These are phyloP conservation scores for Beauveria sp. DNA, from an alignment of 2,329 filamentous ascomycete species.

Conservation along the genomic window DNA sequence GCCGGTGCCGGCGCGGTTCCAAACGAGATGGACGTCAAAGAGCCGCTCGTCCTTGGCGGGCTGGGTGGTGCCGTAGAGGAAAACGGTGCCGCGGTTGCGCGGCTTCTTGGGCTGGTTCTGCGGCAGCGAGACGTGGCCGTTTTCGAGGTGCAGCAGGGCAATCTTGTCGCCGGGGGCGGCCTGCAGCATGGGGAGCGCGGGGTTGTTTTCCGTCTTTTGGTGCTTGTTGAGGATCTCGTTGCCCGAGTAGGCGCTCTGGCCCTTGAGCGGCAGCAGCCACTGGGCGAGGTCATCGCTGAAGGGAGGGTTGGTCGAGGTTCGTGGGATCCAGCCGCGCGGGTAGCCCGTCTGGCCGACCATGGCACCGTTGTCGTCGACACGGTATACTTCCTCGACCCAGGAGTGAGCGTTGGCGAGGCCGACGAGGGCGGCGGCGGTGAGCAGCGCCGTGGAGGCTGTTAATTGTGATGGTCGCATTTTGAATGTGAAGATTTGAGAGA, in stretches of 20 bases:
- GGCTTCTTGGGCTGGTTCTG: slow-evolving; percentile 51
- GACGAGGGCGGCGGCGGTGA: slow-evolving; percentile 21
- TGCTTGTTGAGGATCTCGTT: slow-evolving; percentile 43
- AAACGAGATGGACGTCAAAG: slow-evolving; percentile 63
- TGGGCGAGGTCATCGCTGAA: slow-evolving; percentile 53
- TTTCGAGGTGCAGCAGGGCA: slow-evolving; percentile 63
- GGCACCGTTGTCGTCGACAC: slow-evolving; percentile 65
- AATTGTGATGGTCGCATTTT: slow-evolving; percentile 14
- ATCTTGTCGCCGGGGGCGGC: slow-evolving; percentile 55
- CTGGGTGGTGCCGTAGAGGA: slow-evolving; percentile 62
- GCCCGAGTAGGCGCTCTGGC: slow-evolving; percentile 57
- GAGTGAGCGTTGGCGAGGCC: slow-evolving; percentile 51
- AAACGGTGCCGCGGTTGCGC: slow-evolving; percentile 61
- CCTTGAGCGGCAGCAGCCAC: slow-evolving; percentile 54
- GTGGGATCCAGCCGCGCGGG: slow-evolving; percentile 60
- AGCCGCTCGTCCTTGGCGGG: slow-evolving; percentile 41
- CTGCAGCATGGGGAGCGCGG: slow-evolving; percentile 54
- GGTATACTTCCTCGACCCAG: slow-evolving; percentile 73
- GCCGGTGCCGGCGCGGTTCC: slow-evolving; percentile 74
- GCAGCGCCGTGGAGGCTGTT: slow-evolving; percentile 14
- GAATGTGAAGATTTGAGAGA: neutral
- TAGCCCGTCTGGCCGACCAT: slow-evolving; percentile 67
- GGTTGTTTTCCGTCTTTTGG: slow-evolving; percentile 28
- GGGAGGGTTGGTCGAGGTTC: slow-evolving; percentile 38
- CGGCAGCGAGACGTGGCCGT: slow-evolving; percentile 64